Percentiles rank a stretch among this genome's conserved stretches.
Conservation (phyloP, 2,329 filamentous ascomycete species). For the Neurospora sp. region DNA sequence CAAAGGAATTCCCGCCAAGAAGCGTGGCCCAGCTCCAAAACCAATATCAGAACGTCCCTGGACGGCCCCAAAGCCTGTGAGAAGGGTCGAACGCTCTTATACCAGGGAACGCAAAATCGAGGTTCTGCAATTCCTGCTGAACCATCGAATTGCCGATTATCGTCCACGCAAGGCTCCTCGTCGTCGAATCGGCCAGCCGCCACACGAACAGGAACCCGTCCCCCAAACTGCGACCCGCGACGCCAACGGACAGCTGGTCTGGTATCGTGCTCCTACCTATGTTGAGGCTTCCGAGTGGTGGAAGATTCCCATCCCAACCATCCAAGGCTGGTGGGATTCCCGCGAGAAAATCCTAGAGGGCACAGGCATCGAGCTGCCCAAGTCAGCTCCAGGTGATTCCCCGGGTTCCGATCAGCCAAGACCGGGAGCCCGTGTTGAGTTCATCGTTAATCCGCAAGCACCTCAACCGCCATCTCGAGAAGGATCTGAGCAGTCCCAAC, state of each 20-base stretch:
- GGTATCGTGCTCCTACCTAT: conserved; percentile 14
- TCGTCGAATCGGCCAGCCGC: conserved; percentile 12
- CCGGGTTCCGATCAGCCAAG: not conserved
- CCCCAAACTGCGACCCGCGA: conserved; percentile 12
- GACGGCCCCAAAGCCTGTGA: conserved; percentile 9
- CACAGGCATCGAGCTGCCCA: conserved; percentile 12
- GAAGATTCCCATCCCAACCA: conserved; percentile 14
- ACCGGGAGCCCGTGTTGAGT: not conserved
- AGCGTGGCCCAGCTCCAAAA: conserved; percentile 9
- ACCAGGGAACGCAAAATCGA: conserved; percentile 16
- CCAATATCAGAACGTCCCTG: conserved; percentile 8
- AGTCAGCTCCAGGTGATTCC: not conserved
- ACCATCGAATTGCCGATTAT: conserved; percentile 12
- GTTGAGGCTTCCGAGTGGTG: conserved; percentile 12
- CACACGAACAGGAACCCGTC: conserved; percentile 5
- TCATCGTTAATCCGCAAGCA: not conserved
- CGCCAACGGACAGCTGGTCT: conserved; percentile 11
- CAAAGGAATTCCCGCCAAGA: conserved; percentile 7
- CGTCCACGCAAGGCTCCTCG: conserved; percentile 6
- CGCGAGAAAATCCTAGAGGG: conserved; percentile 14
- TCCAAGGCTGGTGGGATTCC: conserved; percentile 15
- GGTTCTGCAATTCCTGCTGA: conserved; percentile 14
- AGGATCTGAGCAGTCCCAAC: not conserved
- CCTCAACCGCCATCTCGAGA: not conserved
- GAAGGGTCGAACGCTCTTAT: conserved; percentile 13